Evolutionary conservation across 1,284 basidiomycete genomes (phyloP).

Genomic region (Pyrrhoderma noxium): DNA sequence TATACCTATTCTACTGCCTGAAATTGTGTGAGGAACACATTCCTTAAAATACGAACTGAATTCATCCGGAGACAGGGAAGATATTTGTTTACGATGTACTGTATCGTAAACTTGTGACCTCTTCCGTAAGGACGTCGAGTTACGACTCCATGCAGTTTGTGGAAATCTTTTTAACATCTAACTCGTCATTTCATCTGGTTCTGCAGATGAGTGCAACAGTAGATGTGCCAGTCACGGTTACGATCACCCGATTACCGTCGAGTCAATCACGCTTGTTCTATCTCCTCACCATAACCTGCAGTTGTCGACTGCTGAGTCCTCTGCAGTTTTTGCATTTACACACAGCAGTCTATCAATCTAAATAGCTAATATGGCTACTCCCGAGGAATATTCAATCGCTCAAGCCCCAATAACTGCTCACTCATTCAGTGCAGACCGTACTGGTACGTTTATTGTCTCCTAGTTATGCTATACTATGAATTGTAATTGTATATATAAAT

Average conservation of each 20-base stretch:
- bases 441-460: slow-evolving; percentile 47
- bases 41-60: slow-evolving; percentile 35
- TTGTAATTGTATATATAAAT: neutral
- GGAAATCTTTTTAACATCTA: too few species aligned
- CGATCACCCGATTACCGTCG: too few species aligned
- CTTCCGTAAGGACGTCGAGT: too few species aligned
- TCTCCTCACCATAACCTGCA: slow-evolving; percentile 27
- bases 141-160: too few species aligned
- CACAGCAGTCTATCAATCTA: neutral
- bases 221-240: too few species aligned
- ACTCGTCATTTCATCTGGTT: too few species aligned
- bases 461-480: slow-evolving; percentile 13
- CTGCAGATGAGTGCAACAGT: too few species aligned
- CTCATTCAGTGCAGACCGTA: slow-evolving; percentile 87
- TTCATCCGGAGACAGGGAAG: slow-evolving; percentile 26
- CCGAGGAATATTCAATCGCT: slow-evolving; percentile 74
- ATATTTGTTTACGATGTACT: neutral
- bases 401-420: slow-evolving; percentile 85
- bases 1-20: slow-evolving; percentile 37
- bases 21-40: slow-evolving; percentile 34
- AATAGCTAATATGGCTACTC: slow-evolving; percentile 52
- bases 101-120: too few species aligned
- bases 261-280: too few species aligned
- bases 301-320: slow-evolving; percentile 79
- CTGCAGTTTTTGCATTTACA: slow-evolving; percentile 31